A percentile compares a stretch with the other conserved stretches of the same genome.
phyloP scores from a whole-genome alignment of 2,329 filamentous ascomycete species.

The Thelonectria blattea region DNA sequence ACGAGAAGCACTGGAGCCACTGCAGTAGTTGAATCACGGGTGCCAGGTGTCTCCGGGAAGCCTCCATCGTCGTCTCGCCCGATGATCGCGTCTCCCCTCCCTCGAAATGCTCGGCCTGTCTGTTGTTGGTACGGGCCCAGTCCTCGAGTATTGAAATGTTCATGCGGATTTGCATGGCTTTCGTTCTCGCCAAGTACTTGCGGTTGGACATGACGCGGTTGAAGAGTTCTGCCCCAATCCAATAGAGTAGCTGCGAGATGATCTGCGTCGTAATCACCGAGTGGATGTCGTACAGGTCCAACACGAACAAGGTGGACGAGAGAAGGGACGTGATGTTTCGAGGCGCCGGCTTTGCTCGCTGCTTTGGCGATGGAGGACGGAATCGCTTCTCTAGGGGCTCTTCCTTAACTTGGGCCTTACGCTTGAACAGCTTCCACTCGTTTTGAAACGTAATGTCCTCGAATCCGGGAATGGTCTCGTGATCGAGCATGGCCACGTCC shows the following conservation, averaged over 20 bases:
- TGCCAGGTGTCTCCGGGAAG: constrained; percentile 81
- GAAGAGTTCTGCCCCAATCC: constrained; percentile 95
- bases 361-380: constrained; percentile 90
- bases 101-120: constrained; percentile 94
- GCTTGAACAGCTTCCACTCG: constrained; percentile 97
- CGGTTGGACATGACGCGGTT: constrained; percentile 97
- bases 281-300: constrained; percentile 98
- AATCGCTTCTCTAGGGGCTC: constrained; percentile 91
- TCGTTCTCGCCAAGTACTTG: constrained; percentile 92
- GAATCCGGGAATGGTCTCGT: constrained; percentile 96
- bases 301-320: constrained; percentile 93
- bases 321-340: constrained; percentile 95
- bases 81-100: constrained; percentile 84
- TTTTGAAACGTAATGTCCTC: constrained; percentile 97
- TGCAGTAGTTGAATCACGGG: constrained; percentile 93
- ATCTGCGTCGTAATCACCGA: constrained; percentile 95
- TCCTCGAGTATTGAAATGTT: constrained; percentile 95
- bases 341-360: constrained; percentile 88
- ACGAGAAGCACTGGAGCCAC: constrained; percentile 98
- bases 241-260: constrained; percentile 90
- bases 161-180: constrained; percentile 99
- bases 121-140: constrained; percentile 92
- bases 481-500: constrained; percentile 92
- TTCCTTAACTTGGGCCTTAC: constrained; percentile 87
- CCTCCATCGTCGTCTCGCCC: constrained; percentile 86